Evolutionary conservation across 176 grass and related monocot species (phyloP).

Genomic region (Oryza punctata): DNA sequence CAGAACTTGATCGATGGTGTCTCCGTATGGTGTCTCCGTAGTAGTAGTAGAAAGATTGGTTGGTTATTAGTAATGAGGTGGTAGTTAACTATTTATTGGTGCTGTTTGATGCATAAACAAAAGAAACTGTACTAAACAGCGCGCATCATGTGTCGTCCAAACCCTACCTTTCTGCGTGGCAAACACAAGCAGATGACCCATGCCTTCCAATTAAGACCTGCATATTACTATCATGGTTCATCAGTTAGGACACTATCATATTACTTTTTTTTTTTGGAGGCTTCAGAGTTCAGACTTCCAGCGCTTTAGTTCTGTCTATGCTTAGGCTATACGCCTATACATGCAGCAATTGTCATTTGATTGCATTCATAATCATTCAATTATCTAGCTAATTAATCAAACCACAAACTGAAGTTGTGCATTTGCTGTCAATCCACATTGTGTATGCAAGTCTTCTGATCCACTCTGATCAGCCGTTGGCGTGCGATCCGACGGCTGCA

Average conservation of each 20-base stretch:
- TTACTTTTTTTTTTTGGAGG: not conserved
- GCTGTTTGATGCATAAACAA: not conserved
- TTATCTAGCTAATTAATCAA: not conserved
- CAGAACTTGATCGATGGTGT: no score
- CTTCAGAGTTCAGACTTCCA: not conserved
- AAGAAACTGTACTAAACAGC: not conserved
- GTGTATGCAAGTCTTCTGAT: not conserved
- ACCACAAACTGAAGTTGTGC: not conserved
- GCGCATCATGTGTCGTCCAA: not conserved
- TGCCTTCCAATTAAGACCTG: not conserved
- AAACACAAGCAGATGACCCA: not conserved
- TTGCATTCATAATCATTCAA: not conserved
- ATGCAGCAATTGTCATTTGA: not conserved
- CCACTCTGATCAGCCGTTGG: not conserved
- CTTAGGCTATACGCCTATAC: not conserved
- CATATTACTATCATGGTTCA: not conserved
- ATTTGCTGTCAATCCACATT: not conserved
- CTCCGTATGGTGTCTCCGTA: no score
- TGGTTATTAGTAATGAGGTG: not conserved
- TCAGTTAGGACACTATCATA: not conserved
- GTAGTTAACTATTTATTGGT: not conserved
- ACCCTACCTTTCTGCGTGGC: not conserved
- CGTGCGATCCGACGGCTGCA: not conserved
- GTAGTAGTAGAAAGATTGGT: not conserved
- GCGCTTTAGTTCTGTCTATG: no score